Evolutionary conservation across 2,329 filamentous ascomycete species (phyloP).

Genomic region (Colletotrichum tabaci): DNA sequence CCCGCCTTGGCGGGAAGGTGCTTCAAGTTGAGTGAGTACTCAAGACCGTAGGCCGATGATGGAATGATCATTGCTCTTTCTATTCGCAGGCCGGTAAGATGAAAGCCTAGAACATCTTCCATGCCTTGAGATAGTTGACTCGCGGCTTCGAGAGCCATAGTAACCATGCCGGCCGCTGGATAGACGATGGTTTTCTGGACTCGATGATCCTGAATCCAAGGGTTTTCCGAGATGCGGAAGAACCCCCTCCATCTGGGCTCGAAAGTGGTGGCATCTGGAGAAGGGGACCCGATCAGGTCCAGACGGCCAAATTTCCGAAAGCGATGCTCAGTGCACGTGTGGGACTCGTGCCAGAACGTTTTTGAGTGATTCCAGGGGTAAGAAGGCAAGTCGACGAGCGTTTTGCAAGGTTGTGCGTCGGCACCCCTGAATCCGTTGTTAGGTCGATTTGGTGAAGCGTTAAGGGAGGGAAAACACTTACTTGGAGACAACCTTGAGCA

Average conservation of each 20-base stretch:
- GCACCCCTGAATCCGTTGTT: conserved; percentile 30
- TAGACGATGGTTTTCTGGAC: conserved; percentile 66
- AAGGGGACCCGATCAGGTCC: conserved; percentile 66
- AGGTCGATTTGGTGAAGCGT: conserved; percentile 1
- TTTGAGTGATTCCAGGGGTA: conserved; percentile 70
- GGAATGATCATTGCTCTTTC: conserved; percentile 67
- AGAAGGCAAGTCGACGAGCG: conserved; percentile 62
- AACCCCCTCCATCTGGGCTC: conserved; percentile 66
- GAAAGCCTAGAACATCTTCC: conserved; percentile 53
- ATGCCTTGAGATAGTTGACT: conserved; percentile 54
- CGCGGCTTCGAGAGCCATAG: conserved; percentile 65
- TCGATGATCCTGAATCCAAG: conserved; percentile 68
- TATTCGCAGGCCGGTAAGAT: conserved; percentile 63
- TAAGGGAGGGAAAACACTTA: conserved; percentile 10
- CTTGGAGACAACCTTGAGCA: conserved; percentile 50
- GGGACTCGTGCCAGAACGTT: conserved; percentile 68
- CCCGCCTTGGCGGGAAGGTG: conserved; percentile 37
- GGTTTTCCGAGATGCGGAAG: conserved; percentile 63
- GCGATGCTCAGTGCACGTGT: conserved; percentile 59
- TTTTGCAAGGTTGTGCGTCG: conserved; percentile 9
- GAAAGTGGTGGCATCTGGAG: conserved; percentile 59
- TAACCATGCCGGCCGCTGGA: conserved; percentile 65
- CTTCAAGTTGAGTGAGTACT: conserved; percentile 64
- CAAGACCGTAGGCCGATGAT: conserved; percentile 61
- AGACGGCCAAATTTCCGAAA: conserved; percentile 62